Evolutionary conservation across 441 rosid genomes (phyloP), one percentile per base, ranked within the genome.

Genomic region (Erysimum pusillum): DNA sequence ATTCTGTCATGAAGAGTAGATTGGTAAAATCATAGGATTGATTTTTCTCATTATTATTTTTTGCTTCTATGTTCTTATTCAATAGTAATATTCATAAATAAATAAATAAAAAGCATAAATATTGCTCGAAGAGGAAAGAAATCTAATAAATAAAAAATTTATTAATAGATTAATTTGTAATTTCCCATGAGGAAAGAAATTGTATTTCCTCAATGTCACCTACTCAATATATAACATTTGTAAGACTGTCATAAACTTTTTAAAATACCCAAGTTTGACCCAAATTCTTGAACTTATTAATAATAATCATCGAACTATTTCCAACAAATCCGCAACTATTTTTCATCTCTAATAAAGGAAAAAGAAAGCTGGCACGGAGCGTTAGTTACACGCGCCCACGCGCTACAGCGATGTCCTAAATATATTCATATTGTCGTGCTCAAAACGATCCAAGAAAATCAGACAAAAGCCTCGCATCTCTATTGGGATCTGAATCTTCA

Each of bases 401-500:
- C 48, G 38, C 36, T 74, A 38, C 12, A 61, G 60, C 61, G 18
- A 61, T n/a, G 60, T 44, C 49, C 57, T 41, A 35, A n/a, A 22
- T 62, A 63, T 28, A 36, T 41, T 18, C 36, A 62, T 51, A 14
- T 63, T 45, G 80, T 53, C 80, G 76, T 72, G 77, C 25, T n/a
- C 58, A 44, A 60, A 59, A 66, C 53, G 58, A 41, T 72, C 77
- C n/a, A n/a, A n/a, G n/a, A n/a, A 60, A 73, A 78, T 77, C 81
- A 72, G 41, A 77, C 39, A 65, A 77, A 65, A 65, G 73, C 68
- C 11, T 70, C 62, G 6, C 36, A 53, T 62, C 78, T 67, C 69
- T 54, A n/a, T 36, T 66, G 74, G 81, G 81, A 65, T 68, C 65
- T 78, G 77, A 73, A 65, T 68, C 65, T 78, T 73, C 73, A 62